Percentiles rank a stretch among this genome's conserved stretches.
phyloP scores from a whole-genome alignment of 805 yeast species.

The Kuraishia ogatae region DNA sequence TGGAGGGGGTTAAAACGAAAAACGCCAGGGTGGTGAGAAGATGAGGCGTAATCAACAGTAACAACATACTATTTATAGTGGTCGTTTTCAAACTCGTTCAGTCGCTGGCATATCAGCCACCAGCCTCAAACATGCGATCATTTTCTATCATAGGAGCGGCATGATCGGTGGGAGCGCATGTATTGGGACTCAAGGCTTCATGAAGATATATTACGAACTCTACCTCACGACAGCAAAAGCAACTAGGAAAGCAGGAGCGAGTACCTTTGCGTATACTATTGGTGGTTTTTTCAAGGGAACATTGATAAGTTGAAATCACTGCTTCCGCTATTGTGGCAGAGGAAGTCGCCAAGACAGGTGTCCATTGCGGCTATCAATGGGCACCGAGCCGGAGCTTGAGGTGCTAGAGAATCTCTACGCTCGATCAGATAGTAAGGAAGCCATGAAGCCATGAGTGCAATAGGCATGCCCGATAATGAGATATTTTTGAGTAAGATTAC shows the following conservation, averaged over 20 bases:
- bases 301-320: slow-evolving; percentile 17
- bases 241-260: slow-evolving; percentile 62
- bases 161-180: slow-evolving; percentile 62
- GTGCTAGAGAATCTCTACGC: slow-evolving; percentile 13
- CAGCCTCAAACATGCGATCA: background rate
- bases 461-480: too few species aligned
- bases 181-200: slow-evolving; percentile 63
- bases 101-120: background rate
- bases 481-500: too few species aligned
- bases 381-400: slow-evolving; percentile 12
- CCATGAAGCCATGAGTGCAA: background rate
- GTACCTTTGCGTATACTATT: slow-evolving; percentile 49
- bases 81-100: background rate
- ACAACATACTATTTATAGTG: too few species aligned
- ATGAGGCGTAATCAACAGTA: too few species aligned
- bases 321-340: slow-evolving; percentile 50
- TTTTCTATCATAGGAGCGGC: slow-evolving; percentile 54
- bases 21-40: too few species aligned
- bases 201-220: slow-evolving; percentile 65
- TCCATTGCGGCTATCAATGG: slow-evolving; percentile 12
- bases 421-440: slow-evolving; percentile 13
- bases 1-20: too few species aligned
- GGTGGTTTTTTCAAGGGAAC: slow-evolving; percentile 26
- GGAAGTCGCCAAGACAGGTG: slow-evolving; percentile 53
- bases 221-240: slow-evolving; percentile 62